Conservation (phyloP, 345 rosid species). For the Barbarea vulgaris region DNA sequence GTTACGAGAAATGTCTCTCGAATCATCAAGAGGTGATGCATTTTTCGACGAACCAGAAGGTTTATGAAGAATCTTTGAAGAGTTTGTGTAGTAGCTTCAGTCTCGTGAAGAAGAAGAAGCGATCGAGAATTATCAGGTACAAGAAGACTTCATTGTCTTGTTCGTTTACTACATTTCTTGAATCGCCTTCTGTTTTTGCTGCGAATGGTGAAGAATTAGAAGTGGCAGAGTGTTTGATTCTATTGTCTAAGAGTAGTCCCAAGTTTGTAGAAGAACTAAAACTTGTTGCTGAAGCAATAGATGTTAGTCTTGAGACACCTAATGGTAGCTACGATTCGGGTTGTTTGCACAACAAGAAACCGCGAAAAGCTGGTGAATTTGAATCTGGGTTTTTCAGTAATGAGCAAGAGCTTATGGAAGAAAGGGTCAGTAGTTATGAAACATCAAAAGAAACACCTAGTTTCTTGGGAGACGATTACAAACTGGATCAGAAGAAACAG, state of each 20-base stretch:
- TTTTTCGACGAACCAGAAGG: slow-evolving; percentile 11
- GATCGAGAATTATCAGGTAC: slow-evolving; percentile 58
- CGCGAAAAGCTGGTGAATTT: slow-evolving; percentile 7
- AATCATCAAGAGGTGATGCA: slow-evolving; percentile 38
- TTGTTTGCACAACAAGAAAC: slow-evolving; percentile 39
- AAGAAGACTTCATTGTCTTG: slow-evolving; percentile 45
- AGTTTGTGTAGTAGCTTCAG: slow-evolving; percentile 28
- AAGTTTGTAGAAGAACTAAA: slow-evolving; percentile 28
- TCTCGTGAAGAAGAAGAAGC: slow-evolving; percentile 50
- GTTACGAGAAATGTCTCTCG: slow-evolving; percentile 37
- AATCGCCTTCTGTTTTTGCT: slow-evolving; percentile 42
- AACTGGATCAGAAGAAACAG: neutral
- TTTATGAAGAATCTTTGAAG: slow-evolving; percentile 37
- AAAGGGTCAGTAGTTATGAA: neutral
- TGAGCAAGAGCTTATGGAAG: slow-evolving; percentile 1
- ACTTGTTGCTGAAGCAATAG: slow-evolving; percentile 33
- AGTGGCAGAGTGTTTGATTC: slow-evolving; percentile 57
- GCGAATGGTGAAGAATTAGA: slow-evolving; percentile 50
- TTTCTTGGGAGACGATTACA: neutral
- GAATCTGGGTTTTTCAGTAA: neutral
- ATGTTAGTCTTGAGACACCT: slow-evolving; percentile 28
- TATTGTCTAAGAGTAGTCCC: slow-evolving; percentile 51
- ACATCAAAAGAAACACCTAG: neutral
- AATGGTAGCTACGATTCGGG: slow-evolving; percentile 26
- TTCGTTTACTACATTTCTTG: slow-evolving; percentile 50